phyloP scores from a whole-genome alignment of 202 grass and related monocot genomes.

The Cymbopogon flexuosus region DNA sequence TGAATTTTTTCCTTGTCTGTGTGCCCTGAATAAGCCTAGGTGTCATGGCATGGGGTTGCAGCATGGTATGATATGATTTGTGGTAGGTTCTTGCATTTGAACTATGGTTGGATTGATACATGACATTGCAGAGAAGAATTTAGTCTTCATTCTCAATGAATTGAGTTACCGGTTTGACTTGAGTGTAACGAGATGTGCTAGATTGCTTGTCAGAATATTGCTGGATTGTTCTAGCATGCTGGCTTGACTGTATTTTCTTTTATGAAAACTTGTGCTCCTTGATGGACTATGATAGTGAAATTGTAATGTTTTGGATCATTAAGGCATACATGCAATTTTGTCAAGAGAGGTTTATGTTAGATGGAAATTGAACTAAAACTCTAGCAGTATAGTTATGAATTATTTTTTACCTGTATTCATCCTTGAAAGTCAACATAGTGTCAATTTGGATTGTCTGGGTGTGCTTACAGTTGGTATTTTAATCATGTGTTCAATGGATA shows the following conservation, averaged over 20 bases:
- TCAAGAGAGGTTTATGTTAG: background rate
- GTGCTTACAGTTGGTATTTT: background rate
- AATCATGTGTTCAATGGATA: background rate
- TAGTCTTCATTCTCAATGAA: background rate
- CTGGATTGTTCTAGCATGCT: background rate
- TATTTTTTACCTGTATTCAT: background rate
- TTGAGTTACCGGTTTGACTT: background rate
- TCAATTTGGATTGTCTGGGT: background rate
- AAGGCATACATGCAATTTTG: background rate
- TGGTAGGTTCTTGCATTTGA: background rate
- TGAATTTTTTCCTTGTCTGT: background rate
- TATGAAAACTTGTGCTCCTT: background rate
- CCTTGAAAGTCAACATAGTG: background rate
- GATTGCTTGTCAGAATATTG: background rate
- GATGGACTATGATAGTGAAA: background rate
- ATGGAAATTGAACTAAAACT: background rate
- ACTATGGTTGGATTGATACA: background rate
- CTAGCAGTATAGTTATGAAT: background rate
- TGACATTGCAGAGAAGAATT: background rate
- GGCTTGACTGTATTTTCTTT: background rate
- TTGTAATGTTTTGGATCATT: background rate
- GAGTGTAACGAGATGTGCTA: background rate
- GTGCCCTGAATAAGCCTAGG: background rate
- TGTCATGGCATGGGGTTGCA: background rate
- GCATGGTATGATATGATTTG: background rate